Evolutionary conservation across 2,329 filamentous ascomycete species (phyloP).

Genomic region (Lachnellula occidentalis): DNA sequence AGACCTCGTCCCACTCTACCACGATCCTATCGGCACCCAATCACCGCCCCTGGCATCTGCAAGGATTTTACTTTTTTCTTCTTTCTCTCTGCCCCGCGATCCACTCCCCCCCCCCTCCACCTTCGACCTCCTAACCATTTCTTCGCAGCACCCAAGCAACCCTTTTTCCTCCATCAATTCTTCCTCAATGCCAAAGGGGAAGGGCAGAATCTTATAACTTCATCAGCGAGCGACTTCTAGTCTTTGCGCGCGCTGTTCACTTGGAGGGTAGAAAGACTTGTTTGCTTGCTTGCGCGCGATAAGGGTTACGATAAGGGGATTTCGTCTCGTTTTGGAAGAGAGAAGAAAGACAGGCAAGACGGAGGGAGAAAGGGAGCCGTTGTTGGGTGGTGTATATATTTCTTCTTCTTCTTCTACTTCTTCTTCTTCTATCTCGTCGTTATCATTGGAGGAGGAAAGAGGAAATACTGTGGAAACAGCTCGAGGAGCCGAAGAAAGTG

Average conservation of each 20-base stretch:
- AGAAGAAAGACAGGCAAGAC: neutral
- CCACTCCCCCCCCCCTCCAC: neutral
- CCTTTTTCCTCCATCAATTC: neutral
- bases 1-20: too few species aligned
- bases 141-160: neutral
- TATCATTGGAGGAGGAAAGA: too few species aligned
- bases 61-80: neutral
- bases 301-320: neutral
- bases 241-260: constrained; percentile 31
- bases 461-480: too few species aligned
- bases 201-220: constrained; percentile 13
- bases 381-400: neutral
- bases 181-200: constrained; percentile 1
- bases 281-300: neutral
- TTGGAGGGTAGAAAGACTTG: constrained; percentile 30
- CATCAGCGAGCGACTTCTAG: constrained; percentile 32
- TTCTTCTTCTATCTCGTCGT: neutral
- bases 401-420: neutral
- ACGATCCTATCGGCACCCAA: too few species aligned
- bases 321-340: too few species aligned
- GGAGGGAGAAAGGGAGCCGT: neutral
- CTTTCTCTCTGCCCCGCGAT: constrained; percentile 1
- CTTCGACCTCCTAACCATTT: neutral
- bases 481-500: too few species aligned
- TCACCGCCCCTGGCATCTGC: neutral